These are phyloP conservation scores for Aureobasidium sp. DNA, from an alignment of 2,329 filamentous ascomycete species.

Conservation along the genomic window DNA sequence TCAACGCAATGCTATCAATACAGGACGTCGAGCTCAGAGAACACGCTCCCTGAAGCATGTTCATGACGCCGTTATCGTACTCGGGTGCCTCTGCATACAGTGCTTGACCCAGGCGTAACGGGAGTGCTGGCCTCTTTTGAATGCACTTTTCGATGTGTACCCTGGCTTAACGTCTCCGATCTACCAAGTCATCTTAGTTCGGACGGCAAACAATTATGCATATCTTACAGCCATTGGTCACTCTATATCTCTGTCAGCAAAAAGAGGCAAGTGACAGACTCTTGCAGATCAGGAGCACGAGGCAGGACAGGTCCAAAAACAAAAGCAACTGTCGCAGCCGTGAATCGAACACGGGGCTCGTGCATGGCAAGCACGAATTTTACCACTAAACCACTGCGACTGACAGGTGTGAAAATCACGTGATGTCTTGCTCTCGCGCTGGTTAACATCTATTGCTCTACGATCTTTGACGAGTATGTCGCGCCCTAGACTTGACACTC, in stretches of 20 bases:
- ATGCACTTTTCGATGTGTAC: slow-evolving; percentile 79
- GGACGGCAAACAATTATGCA: no score
- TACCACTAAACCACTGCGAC: not conserved
- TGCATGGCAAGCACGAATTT: slow-evolving; percentile 13
- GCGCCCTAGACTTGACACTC: no score
- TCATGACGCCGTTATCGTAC: not conserved
- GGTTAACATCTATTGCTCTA: no score
- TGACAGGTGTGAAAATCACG: not conserved
- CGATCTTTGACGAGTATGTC: no score
- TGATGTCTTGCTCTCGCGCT: no score
- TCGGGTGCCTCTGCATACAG: not conserved
- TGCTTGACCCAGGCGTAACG: not conserved
- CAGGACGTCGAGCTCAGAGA: not conserved
- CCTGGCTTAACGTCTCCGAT: slow-evolving; percentile 42
- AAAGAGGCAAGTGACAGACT: no score
- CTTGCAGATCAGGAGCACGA: no score
- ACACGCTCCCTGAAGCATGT: not conserved
- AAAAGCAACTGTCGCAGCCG: slow-evolving; percentile 2
- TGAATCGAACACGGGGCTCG: slow-evolving; percentile 16
- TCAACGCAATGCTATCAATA: not conserved
- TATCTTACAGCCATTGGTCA: no score
- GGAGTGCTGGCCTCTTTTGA: slow-evolving; percentile 56
- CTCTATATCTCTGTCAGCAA: no score
- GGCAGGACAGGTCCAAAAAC: no score
- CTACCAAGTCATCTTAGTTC: no score